phyloP scores from a whole-genome alignment of 257 asterid genomes.

The Verbena officinalis region DNA sequence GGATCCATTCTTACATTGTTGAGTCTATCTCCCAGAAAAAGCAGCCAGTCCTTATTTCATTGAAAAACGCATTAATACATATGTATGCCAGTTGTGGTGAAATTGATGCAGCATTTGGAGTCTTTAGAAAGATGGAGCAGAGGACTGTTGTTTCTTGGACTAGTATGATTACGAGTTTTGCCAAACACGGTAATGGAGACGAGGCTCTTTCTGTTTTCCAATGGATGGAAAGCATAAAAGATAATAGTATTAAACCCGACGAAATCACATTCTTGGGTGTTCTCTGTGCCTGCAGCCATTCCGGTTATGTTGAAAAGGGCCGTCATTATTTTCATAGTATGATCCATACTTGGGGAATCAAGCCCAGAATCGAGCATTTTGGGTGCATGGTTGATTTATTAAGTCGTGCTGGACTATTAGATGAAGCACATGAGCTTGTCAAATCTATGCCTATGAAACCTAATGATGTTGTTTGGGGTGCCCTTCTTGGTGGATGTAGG shows the following conservation, averaged over 20 bases:
- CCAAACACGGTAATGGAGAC: constrained; percentile 71
- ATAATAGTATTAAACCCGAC: constrained; percentile 48
- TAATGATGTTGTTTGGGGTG: constrained; percentile 81
- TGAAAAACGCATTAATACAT: constrained; percentile 70
- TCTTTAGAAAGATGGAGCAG: constrained; percentile 52
- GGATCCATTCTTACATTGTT: constrained; percentile 57
- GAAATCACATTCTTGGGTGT: constrained; percentile 69
- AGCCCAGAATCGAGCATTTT: constrained; percentile 67
- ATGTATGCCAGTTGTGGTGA: constrained; percentile 90
- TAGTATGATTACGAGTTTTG: constrained; percentile 70
- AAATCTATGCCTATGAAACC: constrained; percentile 80
- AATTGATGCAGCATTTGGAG: constrained; percentile 52
- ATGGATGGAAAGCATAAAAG: constrained; percentile 53
- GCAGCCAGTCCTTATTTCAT: constrained; percentile 41
- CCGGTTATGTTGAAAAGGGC: constrained; percentile 67
- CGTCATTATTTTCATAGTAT: constrained; percentile 53
- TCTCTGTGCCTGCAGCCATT: constrained; percentile 79
- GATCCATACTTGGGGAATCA: constrained; percentile 56
- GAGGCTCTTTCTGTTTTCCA: constrained; percentile 61
- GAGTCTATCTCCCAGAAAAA: constrained; percentile 33
- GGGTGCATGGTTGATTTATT: constrained; percentile 90
- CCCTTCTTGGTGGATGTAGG: constrained; percentile 83
- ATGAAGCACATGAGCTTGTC: constrained; percentile 62
- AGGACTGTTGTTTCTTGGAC: constrained; percentile 77
- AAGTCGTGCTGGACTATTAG: constrained; percentile 79